These are phyloP conservation scores for Penicillium concentricum DNA, from an alignment of 2,329 filamentous ascomycete species.

Conservation along the genomic window DNA sequence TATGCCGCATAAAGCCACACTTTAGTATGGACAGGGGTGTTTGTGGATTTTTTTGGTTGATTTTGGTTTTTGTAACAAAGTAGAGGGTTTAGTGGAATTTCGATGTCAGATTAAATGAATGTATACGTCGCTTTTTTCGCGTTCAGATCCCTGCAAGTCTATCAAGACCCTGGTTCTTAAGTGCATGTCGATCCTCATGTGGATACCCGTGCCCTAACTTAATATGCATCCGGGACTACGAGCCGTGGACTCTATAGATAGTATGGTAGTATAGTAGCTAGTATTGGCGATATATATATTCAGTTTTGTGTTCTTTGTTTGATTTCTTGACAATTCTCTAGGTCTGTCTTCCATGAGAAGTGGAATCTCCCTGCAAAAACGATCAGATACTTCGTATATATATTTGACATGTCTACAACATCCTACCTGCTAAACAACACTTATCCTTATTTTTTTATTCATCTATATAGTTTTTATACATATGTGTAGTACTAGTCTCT, in stretches of 20 bases:
- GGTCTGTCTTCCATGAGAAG: no score
- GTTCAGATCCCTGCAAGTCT: background rate
- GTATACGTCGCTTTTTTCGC: background rate
- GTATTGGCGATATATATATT: background rate
- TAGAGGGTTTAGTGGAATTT: background rate
- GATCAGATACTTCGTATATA: no score
- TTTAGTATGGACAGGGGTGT: background rate
- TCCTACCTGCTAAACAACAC: no score
- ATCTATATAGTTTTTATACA: background rate
- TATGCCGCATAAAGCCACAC: background rate
- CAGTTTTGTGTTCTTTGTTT: no score
- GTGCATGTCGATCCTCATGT: constrained; percentile 8
- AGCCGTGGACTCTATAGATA: background rate
- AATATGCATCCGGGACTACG: background rate
- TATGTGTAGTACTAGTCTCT: background rate
- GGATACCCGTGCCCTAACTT: constrained; percentile 9
- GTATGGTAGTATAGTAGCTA: background rate
- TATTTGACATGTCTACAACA: background rate
- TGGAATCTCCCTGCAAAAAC: no score
- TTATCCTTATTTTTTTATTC: no score
- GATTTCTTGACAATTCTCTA: no score
- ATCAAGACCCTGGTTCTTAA: background rate
- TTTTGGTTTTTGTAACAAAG: background rate
- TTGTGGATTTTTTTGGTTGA: background rate
- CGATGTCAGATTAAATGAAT: background rate